Evolutionary conservation across 2,329 filamentous ascomycete genomes (phyloP), one percentile per base, ranked within the genome.

Genomic region (Beauveria caledonica): DNA sequence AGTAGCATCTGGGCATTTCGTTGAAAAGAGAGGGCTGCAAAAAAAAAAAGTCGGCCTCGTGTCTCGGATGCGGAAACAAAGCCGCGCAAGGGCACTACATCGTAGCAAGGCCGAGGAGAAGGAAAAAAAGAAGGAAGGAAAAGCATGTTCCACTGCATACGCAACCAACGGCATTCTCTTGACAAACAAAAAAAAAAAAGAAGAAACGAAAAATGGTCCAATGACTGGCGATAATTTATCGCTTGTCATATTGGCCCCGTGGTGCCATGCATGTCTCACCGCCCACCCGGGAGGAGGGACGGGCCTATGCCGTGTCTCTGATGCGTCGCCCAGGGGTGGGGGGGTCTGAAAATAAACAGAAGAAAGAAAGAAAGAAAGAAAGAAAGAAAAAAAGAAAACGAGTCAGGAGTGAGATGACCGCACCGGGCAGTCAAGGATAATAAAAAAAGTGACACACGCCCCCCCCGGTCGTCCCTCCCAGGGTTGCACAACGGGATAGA

Each of bases 221-320:
- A 52, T 39, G n/a, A 19, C 3, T 6, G 10, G 17, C 17, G 13
- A 33, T 48, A 10, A n/a, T n/a, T 39, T 39, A 44, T 19, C 17
- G 53, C 36, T 29, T 25, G 21, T 27, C 29, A 27, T 39, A 39
- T 56, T 44, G 29, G 29, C 42, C 42, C 46, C 48, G 53, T 29
- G 42, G 42, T 29, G 53, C 11, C 55, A 10, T 58, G 55, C 55
- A 49, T 58, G 55, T 58, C 45, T 58, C 55, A 58, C 25, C 4
- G 17, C 17, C 27, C 29, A 33, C 29, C 29, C 29, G 29, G 29
- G 29, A 17, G 19, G 44, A 45, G 46, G 56, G 48, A 58, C 56
- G 56, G 56, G 51, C 56, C 56, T 33, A 52, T 58, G 56, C 56
- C 56, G 46, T 58, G 56, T 58, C 56, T 58, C 56, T 58, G 56